A percentile compares a stretch with the other conserved stretches of the same genome.
Conservation (phyloP, 768 basidiomycete genomes). For the Boletus bicolor region DNA sequence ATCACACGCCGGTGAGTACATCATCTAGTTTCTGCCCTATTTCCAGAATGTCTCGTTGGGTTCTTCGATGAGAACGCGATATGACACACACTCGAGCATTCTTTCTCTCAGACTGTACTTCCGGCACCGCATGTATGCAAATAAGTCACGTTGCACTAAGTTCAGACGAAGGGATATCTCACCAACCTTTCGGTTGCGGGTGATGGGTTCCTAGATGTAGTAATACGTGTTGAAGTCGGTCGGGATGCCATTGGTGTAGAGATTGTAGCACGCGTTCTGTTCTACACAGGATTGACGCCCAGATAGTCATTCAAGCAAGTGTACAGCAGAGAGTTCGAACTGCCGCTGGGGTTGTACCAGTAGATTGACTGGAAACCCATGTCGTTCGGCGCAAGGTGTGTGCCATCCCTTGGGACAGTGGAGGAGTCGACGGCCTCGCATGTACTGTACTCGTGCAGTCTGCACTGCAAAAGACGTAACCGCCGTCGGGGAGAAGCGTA, state of each 20-base stretch:
- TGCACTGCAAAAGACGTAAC: not conserved
- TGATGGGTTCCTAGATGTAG: not conserved
- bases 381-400: not conserved
- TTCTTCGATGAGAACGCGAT: not conserved
- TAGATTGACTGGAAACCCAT: not conserved
- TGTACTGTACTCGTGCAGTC: conserved; percentile 3
- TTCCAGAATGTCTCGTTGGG: not conserved
- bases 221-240: not conserved
- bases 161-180: not conserved
- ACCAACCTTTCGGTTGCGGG: not conserved
- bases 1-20: not conserved
- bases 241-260: not conserved
- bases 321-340: not conserved
- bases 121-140: not conserved
- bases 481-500: not conserved
- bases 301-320: not conserved
- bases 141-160: not conserved
- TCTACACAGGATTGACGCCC: not conserved
- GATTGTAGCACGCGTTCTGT: not conserved
- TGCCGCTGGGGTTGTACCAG: not conserved
- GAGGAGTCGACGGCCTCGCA: not conserved
- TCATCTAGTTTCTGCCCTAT: not conserved
- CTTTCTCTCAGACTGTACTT: not conserved
- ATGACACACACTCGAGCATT: not conserved
- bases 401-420: not conserved